Percentiles rank a stretch among this genome's conserved stretches.
phyloP scores from a whole-genome alignment of 2,329 filamentous ascomycete species.

The Colletotrichum endophyticum region DNA sequence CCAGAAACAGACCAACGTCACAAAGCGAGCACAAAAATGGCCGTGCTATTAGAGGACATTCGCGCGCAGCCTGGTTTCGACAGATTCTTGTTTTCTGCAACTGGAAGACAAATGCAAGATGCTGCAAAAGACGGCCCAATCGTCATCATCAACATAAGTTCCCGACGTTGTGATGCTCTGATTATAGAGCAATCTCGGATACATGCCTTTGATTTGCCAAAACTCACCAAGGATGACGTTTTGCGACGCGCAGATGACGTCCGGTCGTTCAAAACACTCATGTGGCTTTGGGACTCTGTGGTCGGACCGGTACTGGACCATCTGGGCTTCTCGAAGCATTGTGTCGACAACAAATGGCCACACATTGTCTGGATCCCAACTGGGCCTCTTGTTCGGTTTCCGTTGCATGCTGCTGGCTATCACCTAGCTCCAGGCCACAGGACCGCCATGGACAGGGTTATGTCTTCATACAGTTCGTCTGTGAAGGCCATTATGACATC shows the following conservation, averaged over 20 bases:
- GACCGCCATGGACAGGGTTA: constrained; percentile 35
- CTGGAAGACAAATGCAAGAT: constrained; percentile 19
- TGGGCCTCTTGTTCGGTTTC: constrained; percentile 30
- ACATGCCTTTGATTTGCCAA: constrained; percentile 21
- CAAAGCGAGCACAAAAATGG: not conserved
- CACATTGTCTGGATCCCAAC: constrained; percentile 40
- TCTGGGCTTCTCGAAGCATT: constrained; percentile 26
- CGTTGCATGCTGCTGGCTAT: constrained; percentile 38
- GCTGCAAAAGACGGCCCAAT: constrained; percentile 30
- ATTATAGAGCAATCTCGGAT: constrained; percentile 26
- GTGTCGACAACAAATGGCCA: constrained; percentile 13
- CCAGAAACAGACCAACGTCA: not conserved
- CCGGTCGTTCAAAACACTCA: constrained; percentile 19
- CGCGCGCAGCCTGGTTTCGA: constrained; percentile 25
- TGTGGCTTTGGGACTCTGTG: constrained; percentile 35
- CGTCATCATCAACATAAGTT: constrained; percentile 33
- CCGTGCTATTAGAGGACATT: constrained; percentile 11
- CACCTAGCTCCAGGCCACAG: constrained; percentile 24
- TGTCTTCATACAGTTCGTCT: constrained; percentile 43
- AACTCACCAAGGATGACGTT: not conserved
- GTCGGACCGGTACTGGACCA: constrained; percentile 29
- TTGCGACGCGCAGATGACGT: not conserved
- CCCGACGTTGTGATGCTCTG: constrained; percentile 33
- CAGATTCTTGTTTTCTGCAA: constrained; percentile 26
- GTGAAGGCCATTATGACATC: constrained; percentile 34